A percentile compares a stretch with the other conserved stretches of the same genome.
These are phyloP conservation scores for Coleophoma cylindrospora DNA, from an alignment of 2,329 filamentous ascomycete genomes.

Conservation along the genomic window DNA sequence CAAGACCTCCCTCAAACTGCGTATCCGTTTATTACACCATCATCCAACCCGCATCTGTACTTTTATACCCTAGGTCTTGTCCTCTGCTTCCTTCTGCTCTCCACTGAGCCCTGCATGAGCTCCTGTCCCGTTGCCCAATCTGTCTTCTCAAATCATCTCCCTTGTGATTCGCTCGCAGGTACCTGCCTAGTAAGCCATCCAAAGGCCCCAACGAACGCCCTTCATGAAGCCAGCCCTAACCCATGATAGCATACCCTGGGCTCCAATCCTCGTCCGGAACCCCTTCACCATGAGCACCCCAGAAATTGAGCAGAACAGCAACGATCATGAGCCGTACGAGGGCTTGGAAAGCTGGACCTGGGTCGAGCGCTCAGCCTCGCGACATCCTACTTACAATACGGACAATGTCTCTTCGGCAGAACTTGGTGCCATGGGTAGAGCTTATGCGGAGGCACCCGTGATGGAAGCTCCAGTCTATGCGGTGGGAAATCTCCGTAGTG, in stretches of 20 bases:
- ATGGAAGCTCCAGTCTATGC: conserved; percentile 1
- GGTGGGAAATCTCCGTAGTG: conserved; percentile 1
- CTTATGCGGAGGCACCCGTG: not conserved
- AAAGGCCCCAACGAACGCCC: not conserved
- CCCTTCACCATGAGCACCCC: conserved; percentile 8
- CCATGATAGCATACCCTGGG: not conserved
- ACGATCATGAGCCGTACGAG: conserved; percentile 6
- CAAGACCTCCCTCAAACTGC: too few relatives aligned
- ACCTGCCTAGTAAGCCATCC: not conserved
- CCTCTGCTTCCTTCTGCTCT: not conserved
- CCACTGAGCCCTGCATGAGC: not conserved
- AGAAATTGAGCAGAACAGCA: not conserved
- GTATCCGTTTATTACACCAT: too few relatives aligned
- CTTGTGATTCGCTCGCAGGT: not conserved
- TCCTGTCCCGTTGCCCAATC: not conserved
- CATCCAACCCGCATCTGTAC: not conserved
- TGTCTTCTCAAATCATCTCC: not conserved
- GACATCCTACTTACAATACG: conserved; percentile 17
- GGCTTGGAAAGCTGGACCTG: conserved; percentile 14
- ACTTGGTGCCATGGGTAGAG: conserved; percentile 4
- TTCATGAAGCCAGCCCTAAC: not conserved
- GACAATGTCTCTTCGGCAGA: conserved; percentile 21
- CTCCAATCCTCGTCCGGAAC: not conserved
- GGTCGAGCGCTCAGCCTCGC: conserved; percentile 11
- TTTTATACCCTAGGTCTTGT: not conserved